Percentiles rank a stretch among this genome's conserved stretches.
Evolutionary conservation across 148 eudicot species (phyloP).

Genomic region (Arctostaphylos glauca): DNA sequence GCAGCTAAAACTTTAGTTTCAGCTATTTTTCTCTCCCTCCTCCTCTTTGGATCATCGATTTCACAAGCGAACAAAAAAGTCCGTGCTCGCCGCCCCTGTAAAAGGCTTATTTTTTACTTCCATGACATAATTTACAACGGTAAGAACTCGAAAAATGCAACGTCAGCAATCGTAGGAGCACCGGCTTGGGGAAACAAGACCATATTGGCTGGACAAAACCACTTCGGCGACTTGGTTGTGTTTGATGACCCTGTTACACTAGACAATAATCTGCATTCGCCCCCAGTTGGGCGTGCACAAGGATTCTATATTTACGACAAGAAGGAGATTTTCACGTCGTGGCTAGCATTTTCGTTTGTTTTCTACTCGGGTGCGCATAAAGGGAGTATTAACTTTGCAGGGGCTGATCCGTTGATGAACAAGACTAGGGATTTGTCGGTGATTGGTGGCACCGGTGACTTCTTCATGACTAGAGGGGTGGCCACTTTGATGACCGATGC

Average conservation of each 20-base stretch:
- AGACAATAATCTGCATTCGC: constrained; percentile 50
- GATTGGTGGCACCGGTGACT: constrained; percentile 76
- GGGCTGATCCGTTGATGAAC: constrained; percentile 63
- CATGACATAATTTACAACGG: constrained; percentile 66
- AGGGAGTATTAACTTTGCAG: constrained; percentile 57
- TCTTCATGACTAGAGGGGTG: constrained; percentile 72
- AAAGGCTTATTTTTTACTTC: constrained; percentile 39
- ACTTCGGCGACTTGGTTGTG: constrained; percentile 58
- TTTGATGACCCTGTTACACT: constrained; percentile 76
- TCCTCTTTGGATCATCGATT: constrained; percentile 18
- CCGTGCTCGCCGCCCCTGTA: constrained; percentile 35
- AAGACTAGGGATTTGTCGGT: constrained; percentile 70
- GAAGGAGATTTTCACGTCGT: constrained; percentile 44
- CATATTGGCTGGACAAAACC: constrained; percentile 25
- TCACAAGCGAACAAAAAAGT: constrained; percentile 3
- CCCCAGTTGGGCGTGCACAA: constrained; percentile 61
- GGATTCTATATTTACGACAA: constrained; percentile 62
- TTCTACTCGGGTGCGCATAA: constrained; percentile 45
- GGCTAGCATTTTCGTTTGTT: constrained; percentile 57
- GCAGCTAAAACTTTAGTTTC: constrained; percentile 7
- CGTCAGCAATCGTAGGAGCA: constrained; percentile 52
- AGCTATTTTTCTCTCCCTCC: constrained; percentile 20
- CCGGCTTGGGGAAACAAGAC: constrained; percentile 54
- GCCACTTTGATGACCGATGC: constrained; percentile 67
- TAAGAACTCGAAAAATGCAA: constrained; percentile 46